phyloP scores from a whole-genome alignment of 2,329 filamentous ascomycete species.

The Pestalotiopsis sp. region DNA sequence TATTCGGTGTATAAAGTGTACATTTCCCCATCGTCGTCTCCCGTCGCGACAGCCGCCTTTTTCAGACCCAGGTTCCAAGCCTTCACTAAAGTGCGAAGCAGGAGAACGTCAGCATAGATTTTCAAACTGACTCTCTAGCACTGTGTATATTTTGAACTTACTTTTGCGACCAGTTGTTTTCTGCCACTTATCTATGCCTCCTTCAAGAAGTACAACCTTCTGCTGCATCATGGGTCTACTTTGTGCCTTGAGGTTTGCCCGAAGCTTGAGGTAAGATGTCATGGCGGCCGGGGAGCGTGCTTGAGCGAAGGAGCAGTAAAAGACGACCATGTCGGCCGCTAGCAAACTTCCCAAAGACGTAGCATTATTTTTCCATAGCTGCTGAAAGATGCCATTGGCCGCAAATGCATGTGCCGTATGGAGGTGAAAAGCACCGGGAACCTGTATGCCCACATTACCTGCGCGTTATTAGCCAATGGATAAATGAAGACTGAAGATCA shows the following conservation, averaged over 20 bases:
- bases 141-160: not conserved
- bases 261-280: not conserved
- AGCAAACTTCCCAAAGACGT: not conserved
- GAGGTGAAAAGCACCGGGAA: not conserved
- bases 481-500: not conserved
- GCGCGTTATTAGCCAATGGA: not conserved
- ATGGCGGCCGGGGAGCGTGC: not conserved
- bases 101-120: not conserved
- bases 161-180: not conserved
- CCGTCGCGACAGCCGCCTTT: not conserved
- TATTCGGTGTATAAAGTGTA: not conserved
- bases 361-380: not conserved
- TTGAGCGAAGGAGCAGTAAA: not conserved
- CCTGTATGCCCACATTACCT: not conserved
- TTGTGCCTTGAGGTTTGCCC: not conserved
- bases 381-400: not conserved
- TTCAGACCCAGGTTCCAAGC: not conserved
- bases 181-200: not conserved
- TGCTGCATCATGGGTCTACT: not conserved
- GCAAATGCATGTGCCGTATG: not conserved
- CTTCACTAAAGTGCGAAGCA: not conserved
- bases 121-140: not conserved
- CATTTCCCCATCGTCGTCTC: not conserved
- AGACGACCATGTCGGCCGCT: not conserved
- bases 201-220: not conserved